Conservation (phyloP, 345 rosid genomes). For the Heritiera fomes region DNA sequence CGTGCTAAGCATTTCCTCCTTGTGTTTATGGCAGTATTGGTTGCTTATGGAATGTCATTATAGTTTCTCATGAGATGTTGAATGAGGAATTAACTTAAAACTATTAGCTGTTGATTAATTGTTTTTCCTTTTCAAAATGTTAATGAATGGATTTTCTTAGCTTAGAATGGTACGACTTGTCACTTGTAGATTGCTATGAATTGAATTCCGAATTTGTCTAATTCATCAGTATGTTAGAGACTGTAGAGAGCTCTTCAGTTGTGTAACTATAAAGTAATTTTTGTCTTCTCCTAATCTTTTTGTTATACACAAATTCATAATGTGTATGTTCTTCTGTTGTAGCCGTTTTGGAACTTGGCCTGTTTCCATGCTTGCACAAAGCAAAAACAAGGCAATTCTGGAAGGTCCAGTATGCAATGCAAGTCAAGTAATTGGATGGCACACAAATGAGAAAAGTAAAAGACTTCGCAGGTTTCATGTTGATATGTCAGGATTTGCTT, state of each 20-base stretch:
- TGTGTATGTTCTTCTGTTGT: conserved; percentile 19
- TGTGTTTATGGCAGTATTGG: not conserved
- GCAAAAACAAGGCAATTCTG: conserved; percentile 83
- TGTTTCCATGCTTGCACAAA: conserved; percentile 86
- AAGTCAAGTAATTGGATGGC: conserved; percentile 87
- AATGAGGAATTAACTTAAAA: not conserved
- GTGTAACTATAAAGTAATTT: not conserved
- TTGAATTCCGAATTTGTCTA: not conserved
- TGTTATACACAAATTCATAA: conserved; percentile 22
- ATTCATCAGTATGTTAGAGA: not conserved
- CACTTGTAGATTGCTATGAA: not conserved
- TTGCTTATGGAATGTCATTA: not conserved
- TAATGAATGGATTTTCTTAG: not conserved
- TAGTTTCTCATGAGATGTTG: not conserved
- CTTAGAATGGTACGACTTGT: not conserved
- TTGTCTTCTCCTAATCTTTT: not conserved
- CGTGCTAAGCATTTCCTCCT: not conserved
- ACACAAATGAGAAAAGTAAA: conserved; percentile 92
- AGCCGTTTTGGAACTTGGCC: conserved; percentile 98
- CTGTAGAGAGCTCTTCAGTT: not conserved
- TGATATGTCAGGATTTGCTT: conserved; percentile 97
- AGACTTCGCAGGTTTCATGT: conserved; percentile 83
- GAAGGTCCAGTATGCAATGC: conserved; percentile 92
- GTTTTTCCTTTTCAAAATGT: not conserved
- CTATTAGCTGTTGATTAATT: not conserved